Conservation (phyloP, 805 yeast genomes). For the Yarrowia sp. region DNA sequence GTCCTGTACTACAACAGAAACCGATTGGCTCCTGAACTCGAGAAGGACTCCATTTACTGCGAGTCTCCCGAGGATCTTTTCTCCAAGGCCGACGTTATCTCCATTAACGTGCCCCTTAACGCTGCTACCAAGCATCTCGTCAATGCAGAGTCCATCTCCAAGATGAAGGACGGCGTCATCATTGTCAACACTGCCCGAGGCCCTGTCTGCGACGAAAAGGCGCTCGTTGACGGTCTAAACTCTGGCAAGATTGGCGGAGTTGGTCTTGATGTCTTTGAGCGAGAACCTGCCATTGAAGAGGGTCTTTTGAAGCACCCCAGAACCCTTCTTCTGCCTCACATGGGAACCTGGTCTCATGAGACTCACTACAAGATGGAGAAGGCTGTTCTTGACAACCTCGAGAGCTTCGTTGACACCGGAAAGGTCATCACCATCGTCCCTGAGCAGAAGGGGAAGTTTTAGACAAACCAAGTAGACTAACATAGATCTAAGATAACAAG, state of each 20-base stretch:
- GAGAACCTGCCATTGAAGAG: slow-evolving; percentile 61
- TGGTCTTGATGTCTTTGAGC: slow-evolving; percentile 68
- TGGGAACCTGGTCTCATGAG: slow-evolving; percentile 54
- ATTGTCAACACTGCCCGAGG: slow-evolving; percentile 69
- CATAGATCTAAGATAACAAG: not conserved
- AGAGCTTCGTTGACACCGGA: slow-evolving; percentile 65
- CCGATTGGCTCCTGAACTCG: slow-evolving; percentile 57
- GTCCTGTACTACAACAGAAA: slow-evolving; percentile 62
- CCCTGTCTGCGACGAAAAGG: slow-evolving; percentile 62
- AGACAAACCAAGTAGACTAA: not conserved
- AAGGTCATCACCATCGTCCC: slow-evolving; percentile 81
- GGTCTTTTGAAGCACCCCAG: slow-evolving; percentile 57
- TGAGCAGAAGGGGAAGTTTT: slow-evolving; percentile 54
- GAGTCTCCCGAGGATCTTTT: slow-evolving; percentile 57
- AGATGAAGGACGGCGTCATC: slow-evolving; percentile 62
- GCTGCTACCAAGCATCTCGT: slow-evolving; percentile 59
- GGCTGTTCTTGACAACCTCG: slow-evolving; percentile 72
- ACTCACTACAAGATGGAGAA: slow-evolving; percentile 77
- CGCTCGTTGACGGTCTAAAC: slow-evolving; percentile 56
- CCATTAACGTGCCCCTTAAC: slow-evolving; percentile 61
- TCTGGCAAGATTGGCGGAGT: slow-evolving; percentile 60
- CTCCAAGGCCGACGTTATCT: slow-evolving; percentile 57
- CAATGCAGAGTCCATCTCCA: slow-evolving; percentile 54
- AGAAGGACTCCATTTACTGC: slow-evolving; percentile 56
- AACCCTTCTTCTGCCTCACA: slow-evolving; percentile 64